Percentiles rank a stretch among this genome's conserved stretches.
Conservation (phyloP, 2,329 filamentous ascomycete genomes). For the Colletotrichum scovillei region DNA sequence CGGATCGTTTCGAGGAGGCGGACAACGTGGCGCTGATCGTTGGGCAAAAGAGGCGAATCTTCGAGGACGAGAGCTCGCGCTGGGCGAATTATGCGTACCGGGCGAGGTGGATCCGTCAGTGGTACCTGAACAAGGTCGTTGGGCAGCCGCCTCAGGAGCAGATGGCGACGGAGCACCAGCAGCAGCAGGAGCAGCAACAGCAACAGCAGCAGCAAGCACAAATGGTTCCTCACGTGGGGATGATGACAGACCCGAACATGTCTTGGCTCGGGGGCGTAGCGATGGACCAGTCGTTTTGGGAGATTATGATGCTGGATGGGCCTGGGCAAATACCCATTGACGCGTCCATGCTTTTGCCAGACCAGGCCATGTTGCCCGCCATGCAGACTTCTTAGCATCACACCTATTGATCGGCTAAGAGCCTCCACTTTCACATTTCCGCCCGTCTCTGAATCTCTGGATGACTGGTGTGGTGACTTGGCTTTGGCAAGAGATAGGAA, state of each 20-base stretch:
- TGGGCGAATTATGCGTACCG: slow-evolving; percentile 48
- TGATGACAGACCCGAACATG: background rate
- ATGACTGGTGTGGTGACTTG: background rate
- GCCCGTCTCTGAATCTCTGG: too few relatives aligned
- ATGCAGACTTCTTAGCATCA: background rate
- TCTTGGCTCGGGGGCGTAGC: slow-evolving; percentile 4
- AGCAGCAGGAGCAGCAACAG: background rate
- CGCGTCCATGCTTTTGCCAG: background rate
- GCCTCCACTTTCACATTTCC: background rate
- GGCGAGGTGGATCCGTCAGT: slow-evolving; percentile 53
- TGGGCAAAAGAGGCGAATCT: slow-evolving; percentile 40
- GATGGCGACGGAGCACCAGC: background rate
- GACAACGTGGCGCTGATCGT: slow-evolving; percentile 41
- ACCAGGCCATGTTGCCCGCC: background rate
- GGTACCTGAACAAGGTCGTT: slow-evolving; percentile 44
- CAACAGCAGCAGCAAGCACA: background rate
- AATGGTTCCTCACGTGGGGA: fast-evolving
- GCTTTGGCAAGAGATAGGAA: too few relatives aligned
- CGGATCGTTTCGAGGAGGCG: slow-evolving; percentile 45
- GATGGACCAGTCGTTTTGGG: slow-evolving; percentile 27
- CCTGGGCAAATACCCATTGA: background rate
- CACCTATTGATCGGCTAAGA: background rate
- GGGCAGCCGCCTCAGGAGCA: background rate
- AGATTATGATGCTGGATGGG: slow-evolving; percentile 16
- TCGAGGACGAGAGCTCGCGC: slow-evolving; percentile 45